Conservation (phyloP, 2,329 filamentous ascomycete species). For the Fusarium redolens region DNA sequence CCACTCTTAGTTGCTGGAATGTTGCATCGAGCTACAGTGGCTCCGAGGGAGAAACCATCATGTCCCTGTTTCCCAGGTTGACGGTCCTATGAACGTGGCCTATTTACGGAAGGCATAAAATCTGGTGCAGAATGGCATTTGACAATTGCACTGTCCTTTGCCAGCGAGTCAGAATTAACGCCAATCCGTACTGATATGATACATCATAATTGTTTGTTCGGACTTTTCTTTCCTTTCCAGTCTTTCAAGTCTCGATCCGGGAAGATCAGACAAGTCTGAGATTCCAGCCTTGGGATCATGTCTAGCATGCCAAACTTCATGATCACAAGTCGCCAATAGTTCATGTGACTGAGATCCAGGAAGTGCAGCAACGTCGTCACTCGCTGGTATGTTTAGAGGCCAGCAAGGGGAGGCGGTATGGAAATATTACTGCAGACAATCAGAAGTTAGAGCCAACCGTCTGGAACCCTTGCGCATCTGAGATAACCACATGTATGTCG, state of each 20-base stretch:
- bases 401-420: constrained; percentile 8
- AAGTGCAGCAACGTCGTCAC: constrained; percentile 3
- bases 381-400: neutral
- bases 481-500: constrained; percentile 12
- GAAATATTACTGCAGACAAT: neutral
- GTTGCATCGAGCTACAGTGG: constrained; percentile 32
- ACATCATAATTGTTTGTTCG: neutral
- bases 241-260: neutral
- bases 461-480: constrained; percentile 19
- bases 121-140: neutral
- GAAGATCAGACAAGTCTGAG: constrained; percentile 10
- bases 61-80: constrained; percentile 21
- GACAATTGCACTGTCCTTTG: constrained; percentile 4
- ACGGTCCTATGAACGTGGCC: constrained; percentile 9
- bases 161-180: neutral
- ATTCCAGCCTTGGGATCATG: neutral
- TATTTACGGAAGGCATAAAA: neutral
- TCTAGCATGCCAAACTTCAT: neutral
- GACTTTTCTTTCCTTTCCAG: neutral
- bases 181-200: neutral
- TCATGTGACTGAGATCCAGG: neutral
- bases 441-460: constrained; percentile 18
- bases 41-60: neutral
- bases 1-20: constrained; percentile 34
- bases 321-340: neutral